These are phyloP conservation scores for Fusarium sp. DNA, from an alignment of 2,329 filamentous ascomycete species.

Conservation along the genomic window DNA sequence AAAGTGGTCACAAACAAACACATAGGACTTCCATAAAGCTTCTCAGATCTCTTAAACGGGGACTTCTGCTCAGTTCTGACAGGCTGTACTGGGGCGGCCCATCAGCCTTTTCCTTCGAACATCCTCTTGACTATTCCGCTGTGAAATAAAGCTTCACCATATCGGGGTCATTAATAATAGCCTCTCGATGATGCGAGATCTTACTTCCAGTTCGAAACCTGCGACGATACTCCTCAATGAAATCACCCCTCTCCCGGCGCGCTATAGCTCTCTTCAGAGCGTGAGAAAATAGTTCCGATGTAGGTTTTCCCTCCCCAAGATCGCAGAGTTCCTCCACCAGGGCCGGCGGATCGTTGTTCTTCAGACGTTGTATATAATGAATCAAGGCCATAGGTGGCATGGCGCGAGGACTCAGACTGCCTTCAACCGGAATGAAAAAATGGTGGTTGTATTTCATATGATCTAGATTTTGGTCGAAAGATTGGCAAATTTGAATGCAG, in stretches of 20 bases:
- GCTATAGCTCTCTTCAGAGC: background rate
- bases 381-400: background rate
- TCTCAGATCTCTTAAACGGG: accelerated
- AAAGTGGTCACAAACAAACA: background rate
- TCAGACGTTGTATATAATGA: background rate
- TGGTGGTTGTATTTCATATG: conserved; percentile 64
- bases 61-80: background rate
- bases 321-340: background rate
- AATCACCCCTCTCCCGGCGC: background rate
- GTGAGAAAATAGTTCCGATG: background rate
- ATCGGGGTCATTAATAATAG: background rate
- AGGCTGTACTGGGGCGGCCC: too few relatives aligned
- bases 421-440: conserved; percentile 54
- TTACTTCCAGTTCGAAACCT: background rate
- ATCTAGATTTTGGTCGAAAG: conserved; percentile 52
- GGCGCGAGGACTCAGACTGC: background rate
- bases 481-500: background rate
- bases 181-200: background rate
- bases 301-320: background rate
- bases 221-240: background rate
- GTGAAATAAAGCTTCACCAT: background rate
- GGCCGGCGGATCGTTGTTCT: background rate
- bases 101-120: background rate
- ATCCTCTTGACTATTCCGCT: background rate
- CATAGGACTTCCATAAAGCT: background rate